Percentiles rank a stretch among this genome's conserved stretches.
Conservation (phyloP, 2,329 filamentous ascomycete genomes). For the Anthostomella pinea region DNA sequence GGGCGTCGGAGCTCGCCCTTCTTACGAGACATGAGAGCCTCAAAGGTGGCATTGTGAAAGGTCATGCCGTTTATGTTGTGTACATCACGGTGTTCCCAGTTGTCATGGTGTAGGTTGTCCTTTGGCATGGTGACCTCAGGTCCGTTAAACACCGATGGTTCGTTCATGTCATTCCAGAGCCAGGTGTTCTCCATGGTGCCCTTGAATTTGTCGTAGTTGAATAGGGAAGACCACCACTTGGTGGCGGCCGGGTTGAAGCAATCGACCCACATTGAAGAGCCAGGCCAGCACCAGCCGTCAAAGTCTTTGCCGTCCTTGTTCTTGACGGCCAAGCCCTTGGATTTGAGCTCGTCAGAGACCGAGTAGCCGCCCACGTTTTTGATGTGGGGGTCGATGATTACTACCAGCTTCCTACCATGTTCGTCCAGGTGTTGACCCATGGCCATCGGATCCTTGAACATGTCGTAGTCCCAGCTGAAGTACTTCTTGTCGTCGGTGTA, state of each 20-base stretch:
- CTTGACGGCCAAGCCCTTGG: conserved; percentile 77
- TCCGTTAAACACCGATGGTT: conserved; percentile 97
- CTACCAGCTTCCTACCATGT: conserved; percentile 84
- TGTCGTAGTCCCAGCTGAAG: conserved; percentile 93
- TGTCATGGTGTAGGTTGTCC: conserved; percentile 86
- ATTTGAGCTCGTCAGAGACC: conserved; percentile 77
- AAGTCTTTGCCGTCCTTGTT: conserved; percentile 89
- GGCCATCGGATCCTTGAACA: conserved; percentile 77
- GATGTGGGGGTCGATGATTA: conserved; percentile 96
- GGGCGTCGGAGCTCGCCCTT: conserved; percentile 82
- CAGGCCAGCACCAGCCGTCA: conserved; percentile 99
- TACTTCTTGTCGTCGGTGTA: conserved; percentile 97
- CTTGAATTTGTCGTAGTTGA: conserved; percentile 84
- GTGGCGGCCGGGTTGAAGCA: conserved; percentile 90
- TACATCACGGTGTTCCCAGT: conserved; percentile 95
- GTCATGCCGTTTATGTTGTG: conserved; percentile 97
- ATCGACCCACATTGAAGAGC: conserved; percentile 94
- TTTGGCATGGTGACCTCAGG: conserved; percentile 99
- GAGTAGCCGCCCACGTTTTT: conserved; percentile 82
- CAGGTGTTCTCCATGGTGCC: conserved; percentile 84
- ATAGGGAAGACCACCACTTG: conserved; percentile 87
- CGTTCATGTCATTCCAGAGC: conserved; percentile 99
- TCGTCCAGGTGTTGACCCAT: conserved; percentile 88
- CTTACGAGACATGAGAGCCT: conserved; percentile 80
- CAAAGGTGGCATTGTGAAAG: conserved; percentile 89